A percentile compares a stretch with the other conserved stretches of the same genome.
Conservation (phyloP, 2,329 filamentous ascomycete genomes). For the Botrytis tulipae region DNA sequence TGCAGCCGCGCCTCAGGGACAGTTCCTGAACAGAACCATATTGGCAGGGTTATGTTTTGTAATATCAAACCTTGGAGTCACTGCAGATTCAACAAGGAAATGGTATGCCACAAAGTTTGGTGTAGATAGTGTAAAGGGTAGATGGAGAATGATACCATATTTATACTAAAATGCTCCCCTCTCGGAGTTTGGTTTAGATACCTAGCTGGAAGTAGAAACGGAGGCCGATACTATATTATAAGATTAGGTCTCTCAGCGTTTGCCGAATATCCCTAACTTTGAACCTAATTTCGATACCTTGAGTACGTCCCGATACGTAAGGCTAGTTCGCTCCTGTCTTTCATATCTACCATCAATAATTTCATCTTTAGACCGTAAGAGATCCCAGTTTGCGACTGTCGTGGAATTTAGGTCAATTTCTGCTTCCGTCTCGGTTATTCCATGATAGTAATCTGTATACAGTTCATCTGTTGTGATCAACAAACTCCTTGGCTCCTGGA, state of each 20-base stretch:
- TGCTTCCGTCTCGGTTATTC: conserved; percentile 63
- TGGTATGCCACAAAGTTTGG: conserved; percentile 84
- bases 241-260: conserved; percentile 26
- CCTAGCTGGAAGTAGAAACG: background rate
- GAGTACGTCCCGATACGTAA: conserved; percentile 84
- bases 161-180: conserved; percentile 49
- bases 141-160: conserved; percentile 75
- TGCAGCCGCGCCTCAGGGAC: conserved; percentile 66
- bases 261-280: conserved; percentile 52
- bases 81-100: conserved; percentile 70
- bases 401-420: conserved; percentile 63
- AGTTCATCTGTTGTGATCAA: conserved; percentile 68
- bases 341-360: conserved; percentile 54
- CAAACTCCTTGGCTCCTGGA: conserved; percentile 82
- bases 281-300: conserved; percentile 73
- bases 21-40: conserved; percentile 69
- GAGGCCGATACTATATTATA: background rate
- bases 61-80: conserved; percentile 74
- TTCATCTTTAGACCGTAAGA: conserved; percentile 53
- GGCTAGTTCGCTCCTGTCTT: conserved; percentile 63
- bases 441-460: conserved; percentile 72
- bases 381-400: conserved; percentile 70
- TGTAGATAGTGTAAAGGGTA: conserved; percentile 55
- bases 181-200: background rate
- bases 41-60: conserved; percentile 71